Base-by-base conservation (phyloP, 345 rosid genomes). In the Adansonia digitata region DNA sequence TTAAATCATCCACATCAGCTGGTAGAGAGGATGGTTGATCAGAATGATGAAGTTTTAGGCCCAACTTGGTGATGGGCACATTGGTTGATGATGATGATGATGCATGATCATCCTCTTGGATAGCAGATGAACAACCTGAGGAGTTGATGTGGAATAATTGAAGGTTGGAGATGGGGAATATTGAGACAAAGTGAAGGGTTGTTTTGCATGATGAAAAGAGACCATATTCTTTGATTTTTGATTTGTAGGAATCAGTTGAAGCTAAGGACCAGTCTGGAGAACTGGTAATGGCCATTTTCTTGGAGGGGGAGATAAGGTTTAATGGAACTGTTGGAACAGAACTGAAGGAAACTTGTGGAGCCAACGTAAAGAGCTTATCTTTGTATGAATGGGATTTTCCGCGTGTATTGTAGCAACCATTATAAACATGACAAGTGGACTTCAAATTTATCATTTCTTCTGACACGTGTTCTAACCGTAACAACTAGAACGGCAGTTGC, bases 81-180 rank as follows among this genome's bases (percentile, higher is more conserved):
- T 55, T 71, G 2, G 81, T 78, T 15, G 35, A 26, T 1, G 62
- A 12, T 57, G 63, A 26, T 57, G 46, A 42, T 27, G 94, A 80
- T 31, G 94, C n/a, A 81, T 27, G 77, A n/a, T n/a, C 74, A 20
- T 89, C 87, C 34, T 88, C 95, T 9, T 85, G 74, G 46, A 86
- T 74, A 0, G 94, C 79, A 57, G 86, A 74, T 74, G 90, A 80
- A 81, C 82, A 81, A 20, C 81, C 79, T 27, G 89, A 80, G 9
- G 87, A 82, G 39, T 79, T 76, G 67, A 73, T 22, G 12, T 56
- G 85, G 81, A 68, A 72, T 51, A 9, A 42, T 65, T 79, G 77
- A 77, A 75, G 79, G 60, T 81, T 86, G 49, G 84, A 77, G 73
- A 11, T 20, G 10, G 81, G 75, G 42, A 59, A 8, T 11, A n/a